Evolutionary conservation across 139 green algal species (phyloP), one percentile per base, ranked within the genome.

Genomic region (Chlamydomonas sphaeroides): DNA sequence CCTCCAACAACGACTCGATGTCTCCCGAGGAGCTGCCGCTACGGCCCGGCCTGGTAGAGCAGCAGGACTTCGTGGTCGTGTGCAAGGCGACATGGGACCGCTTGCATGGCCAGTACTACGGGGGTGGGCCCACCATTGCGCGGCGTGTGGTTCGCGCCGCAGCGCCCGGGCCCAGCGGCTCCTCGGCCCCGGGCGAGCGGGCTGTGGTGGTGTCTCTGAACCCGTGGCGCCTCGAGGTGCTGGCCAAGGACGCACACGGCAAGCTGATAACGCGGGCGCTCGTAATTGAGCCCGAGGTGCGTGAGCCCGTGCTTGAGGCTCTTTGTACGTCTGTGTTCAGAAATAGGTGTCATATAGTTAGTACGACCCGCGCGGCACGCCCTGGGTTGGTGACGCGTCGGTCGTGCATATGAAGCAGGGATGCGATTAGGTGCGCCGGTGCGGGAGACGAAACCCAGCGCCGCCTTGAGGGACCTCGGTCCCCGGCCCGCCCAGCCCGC

Each of bases 91-190:
- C 82, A 23, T 95, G 92, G 92, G 28, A 88, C 26, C 70, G 87
- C 56, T 65, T 95, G 23, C 78, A 87, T 30, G 41, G 3, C 23
- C 18, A 48, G 32, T 95, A 85, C 86, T 95, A 95, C 36, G 88
- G 84, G 23, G 85, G 86, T 20, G 91, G 89, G 2, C 85, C 89
- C 5, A 80, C 73, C 48, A 78, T 95, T 25, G 70, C 61, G 57
- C 75, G 84, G 1, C 69, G 49, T 17, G 75, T 80, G 2, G 61
- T n/a, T 79, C 20, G 41, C 59, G 15, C 33, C 45, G 18, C 7
- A 23, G 59, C 7, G 8, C 18, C 59, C 59, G 59, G 28, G 30
- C 28, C 28, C 59, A n/a, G n/a, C n/a, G n/a, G n/a, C 45, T 53
- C 45, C 11, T 10, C 11, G 45, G 11, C 11, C 11, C 45, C 45